Evolutionary conservation across 1,284 basidiomycete genomes (phyloP).

Genomic region (Bjerkandera adusta): DNA sequence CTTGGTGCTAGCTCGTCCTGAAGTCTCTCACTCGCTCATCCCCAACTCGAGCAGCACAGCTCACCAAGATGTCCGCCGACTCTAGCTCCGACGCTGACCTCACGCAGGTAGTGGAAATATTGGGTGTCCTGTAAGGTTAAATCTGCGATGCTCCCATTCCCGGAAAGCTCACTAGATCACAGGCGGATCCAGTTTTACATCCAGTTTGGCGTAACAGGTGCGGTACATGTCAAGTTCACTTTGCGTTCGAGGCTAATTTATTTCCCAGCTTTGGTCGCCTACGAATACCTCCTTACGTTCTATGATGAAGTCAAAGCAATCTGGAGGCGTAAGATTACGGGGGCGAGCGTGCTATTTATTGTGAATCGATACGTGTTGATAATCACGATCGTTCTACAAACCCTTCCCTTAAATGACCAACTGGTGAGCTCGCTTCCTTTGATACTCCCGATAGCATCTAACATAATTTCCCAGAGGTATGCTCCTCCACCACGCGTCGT

Average conservation of each 20-base stretch:
- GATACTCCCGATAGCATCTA: neutral
- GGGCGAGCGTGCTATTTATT: conserved; percentile 6
- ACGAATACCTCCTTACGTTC: conserved; percentile 11
- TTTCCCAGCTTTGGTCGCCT: conserved; percentile 6
- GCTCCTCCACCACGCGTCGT: neutral
- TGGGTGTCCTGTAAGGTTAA: neutral
- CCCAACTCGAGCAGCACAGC: too few species aligned
- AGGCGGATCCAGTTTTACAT: neutral
- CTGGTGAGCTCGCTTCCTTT: neutral
- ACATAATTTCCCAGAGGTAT: neutral
- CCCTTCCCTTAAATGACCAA: neutral
- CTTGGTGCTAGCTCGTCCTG: too few species aligned
- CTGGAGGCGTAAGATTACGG: conserved; percentile 6
- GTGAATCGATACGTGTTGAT: conserved; percentile 9
- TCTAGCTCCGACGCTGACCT: neutral
- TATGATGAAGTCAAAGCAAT: conserved; percentile 2
- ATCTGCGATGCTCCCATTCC: neutral
- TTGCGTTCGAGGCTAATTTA: neutral
- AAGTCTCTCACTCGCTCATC: too few species aligned
- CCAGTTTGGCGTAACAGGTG: neutral
- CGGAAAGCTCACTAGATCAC: neutral
- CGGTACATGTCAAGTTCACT: neutral
- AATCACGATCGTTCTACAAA: neutral
- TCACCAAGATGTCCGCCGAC: too few species aligned
- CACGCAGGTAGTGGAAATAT: neutral